Evolutionary conservation across 768 basidiomycete species (phyloP).

Genomic region (Auriscalpium orientale): DNA sequence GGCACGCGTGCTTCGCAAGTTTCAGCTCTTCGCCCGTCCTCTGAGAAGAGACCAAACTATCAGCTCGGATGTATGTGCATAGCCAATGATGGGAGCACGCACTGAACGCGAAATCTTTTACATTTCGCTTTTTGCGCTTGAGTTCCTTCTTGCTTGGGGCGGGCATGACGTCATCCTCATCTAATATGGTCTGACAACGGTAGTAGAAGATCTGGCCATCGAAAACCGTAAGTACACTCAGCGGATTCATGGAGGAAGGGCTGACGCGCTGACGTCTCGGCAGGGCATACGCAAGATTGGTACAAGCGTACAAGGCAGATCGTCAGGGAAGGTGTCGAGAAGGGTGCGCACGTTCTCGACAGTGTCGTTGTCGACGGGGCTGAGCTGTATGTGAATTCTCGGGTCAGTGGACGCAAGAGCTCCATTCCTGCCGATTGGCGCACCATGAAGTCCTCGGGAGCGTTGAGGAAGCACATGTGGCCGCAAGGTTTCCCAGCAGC

Average conservation of each 20-base stretch:
- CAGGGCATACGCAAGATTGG: conserved; percentile 51
- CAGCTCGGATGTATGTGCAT: too few species aligned
- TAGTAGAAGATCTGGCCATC: background rate
- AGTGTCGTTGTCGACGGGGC: conserved; percentile 33
- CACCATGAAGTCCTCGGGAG: background rate
- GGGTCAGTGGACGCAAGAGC: conserved; percentile 17
- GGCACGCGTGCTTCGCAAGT: conserved; percentile 26
- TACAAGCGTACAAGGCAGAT: conserved; percentile 47
- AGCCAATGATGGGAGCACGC: too few species aligned
- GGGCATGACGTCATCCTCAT: too few species aligned
- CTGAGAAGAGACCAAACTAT: background rate
- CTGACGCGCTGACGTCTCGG: conserved; percentile 49
- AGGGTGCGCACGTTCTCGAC: conserved; percentile 31
- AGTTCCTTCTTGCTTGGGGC: too few species aligned
- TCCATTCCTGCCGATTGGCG: background rate
- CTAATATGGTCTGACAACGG: too few species aligned
- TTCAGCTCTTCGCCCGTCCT: conserved; percentile 21
- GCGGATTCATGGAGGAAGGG: too few species aligned
- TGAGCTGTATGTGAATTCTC: background rate
- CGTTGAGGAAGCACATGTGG: background rate
- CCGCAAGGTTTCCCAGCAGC: background rate
- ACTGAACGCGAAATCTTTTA: too few species aligned
- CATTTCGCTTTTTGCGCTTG: too few species aligned
- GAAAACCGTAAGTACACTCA: background rate
- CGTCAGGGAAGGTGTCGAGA: conserved; percentile 36